Base-by-base conservation (phyloP, 2,329 filamentous ascomycete species). In the Parastagonospora nodorum region DNA sequence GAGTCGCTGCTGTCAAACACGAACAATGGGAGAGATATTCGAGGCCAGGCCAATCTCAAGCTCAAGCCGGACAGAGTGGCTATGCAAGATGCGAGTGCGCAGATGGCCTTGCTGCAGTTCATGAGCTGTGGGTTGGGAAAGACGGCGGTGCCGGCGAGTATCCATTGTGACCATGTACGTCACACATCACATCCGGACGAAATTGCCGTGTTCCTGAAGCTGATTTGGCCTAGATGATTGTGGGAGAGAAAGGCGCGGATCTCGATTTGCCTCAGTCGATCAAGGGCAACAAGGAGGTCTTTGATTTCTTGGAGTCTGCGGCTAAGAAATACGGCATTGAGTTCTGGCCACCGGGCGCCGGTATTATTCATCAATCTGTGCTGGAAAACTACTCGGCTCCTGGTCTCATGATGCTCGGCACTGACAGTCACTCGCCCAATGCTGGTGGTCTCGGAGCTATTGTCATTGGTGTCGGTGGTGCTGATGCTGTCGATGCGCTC, bases 81-180 rank as follows among this genome's bases (percentile, higher is more conserved):
- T 59, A 99, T 99, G 94, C 94, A 99, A 77, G 94, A 99, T 80
- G 94, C 94, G 11, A 96, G 91, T 28, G 94, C 94, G 5, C 94
- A 99, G 79, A 99, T 99, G 94, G 94, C 94, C 1, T 80, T 99
- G 59, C 80, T 99, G 64, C 94, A 99, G 77, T 99, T 99, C 82
- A 99, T 99, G 93, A 90, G 90, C 27, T 99, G 94, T 75, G 90
- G 91, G 48, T 82, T 99, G 46, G 89, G 88, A 27, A 86, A 86
- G 52, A 96, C 94, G 2, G 92, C 92, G 8, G 93, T 99, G 42
- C 94, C 94, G 9, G 93, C 94, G 42, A 97, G 92, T 74, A 97
- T 97, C 64, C 94, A 99, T 79, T 99, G 94, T 77, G 94, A 99
- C 78, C 94, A 99, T 75, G 19, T 24, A 24, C 19, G 19, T 24